A percentile compares a stretch with the other conserved stretches of the same genome.
Conservation (phyloP, 2,329 filamentous ascomycete species). For the Amylocarpus encephaloides region DNA sequence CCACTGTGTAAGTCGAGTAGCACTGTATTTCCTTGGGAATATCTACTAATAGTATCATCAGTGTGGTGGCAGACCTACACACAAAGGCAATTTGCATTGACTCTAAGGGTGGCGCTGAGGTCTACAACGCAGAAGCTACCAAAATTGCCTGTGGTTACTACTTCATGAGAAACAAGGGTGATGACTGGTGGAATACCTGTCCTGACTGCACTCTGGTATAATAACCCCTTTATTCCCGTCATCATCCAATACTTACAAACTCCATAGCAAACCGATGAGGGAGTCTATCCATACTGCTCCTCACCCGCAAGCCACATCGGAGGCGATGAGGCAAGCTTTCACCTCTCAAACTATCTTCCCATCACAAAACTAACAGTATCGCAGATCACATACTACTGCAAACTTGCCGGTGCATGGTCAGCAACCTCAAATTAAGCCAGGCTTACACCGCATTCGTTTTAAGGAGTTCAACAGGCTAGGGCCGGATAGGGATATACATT, state of each 20-base stretch:
- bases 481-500: too few species aligned
- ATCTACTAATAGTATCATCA: not conserved
- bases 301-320: not conserved
- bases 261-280: not conserved
- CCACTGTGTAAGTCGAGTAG: too few species aligned
- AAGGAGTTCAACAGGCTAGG: too few species aligned
- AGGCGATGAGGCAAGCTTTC: not conserved
- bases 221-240: too few species aligned
- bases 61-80: slow-evolving; percentile 23
- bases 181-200: slow-evolving; percentile 13
- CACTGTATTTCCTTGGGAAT: too few species aligned
- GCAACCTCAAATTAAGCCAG: too few species aligned
- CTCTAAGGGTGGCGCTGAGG: too few species aligned
- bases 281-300: not conserved
- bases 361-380: not conserved
- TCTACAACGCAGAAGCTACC: slow-evolving; percentile 16
- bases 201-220: slow-evolving; percentile 13
- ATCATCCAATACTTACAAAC: too few species aligned
- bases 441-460: too few species aligned
- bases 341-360: not conserved
- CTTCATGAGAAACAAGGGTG: slow-evolving; percentile 10
- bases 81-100: slow-evolving; percentile 14
- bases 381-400: slow-evolving; percentile 13
- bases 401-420: slow-evolving; percentile 7
- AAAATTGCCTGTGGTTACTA: slow-evolving; percentile 13